phyloP scores from a whole-genome alignment of 2,329 filamentous ascomycete species.

The Phialophora macrospora region DNA sequence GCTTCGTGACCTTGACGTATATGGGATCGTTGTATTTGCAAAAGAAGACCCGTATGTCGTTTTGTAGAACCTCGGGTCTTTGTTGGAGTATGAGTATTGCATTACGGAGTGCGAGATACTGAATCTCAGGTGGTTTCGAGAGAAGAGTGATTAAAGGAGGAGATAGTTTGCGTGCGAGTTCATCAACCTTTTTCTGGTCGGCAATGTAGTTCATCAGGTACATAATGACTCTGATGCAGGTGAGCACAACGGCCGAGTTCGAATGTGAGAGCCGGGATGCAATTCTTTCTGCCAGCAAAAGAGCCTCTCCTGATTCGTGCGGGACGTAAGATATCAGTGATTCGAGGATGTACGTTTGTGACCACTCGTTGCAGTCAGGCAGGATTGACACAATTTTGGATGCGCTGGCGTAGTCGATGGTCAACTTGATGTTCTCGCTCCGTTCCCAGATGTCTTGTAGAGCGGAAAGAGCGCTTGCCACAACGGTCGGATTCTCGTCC shows the following conservation, averaged over 20 bases:
- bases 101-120: slow-evolving; percentile 92
- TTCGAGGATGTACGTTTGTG: slow-evolving; percentile 97
- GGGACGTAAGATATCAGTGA: slow-evolving; percentile 97
- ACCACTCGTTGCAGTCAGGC: slow-evolving; percentile 95
- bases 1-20: slow-evolving; percentile 98
- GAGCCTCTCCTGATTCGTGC: slow-evolving; percentile 84
- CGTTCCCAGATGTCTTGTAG: slow-evolving; percentile 98
- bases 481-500: slow-evolving; percentile 96
- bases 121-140: slow-evolving; percentile 96
- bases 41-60: slow-evolving; percentile 98
- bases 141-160: slow-evolving; percentile 92
- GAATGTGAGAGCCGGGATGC: slow-evolving; percentile 94
- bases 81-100: slow-evolving; percentile 91
- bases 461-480: slow-evolving; percentile 87
- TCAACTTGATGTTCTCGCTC: slow-evolving; percentile 95
- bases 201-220: slow-evolving; percentile 99
- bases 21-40: slow-evolving; percentile 99
- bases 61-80: slow-evolving; percentile 87
- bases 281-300: slow-evolving; percentile 89
- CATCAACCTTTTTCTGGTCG: slow-evolving; percentile 84
- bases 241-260: slow-evolving; percentile 94
- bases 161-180: slow-evolving; percentile 88
- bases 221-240: slow-evolving; percentile 92
- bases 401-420: slow-evolving; percentile 95
- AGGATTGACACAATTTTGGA: slow-evolving; percentile 98